Percentiles rank a stretch among this genome's conserved stretches.
Evolutionary conservation across 83 land plant genomes (phyloP).

Genomic region (Diphasiastrum complanatum): DNA sequence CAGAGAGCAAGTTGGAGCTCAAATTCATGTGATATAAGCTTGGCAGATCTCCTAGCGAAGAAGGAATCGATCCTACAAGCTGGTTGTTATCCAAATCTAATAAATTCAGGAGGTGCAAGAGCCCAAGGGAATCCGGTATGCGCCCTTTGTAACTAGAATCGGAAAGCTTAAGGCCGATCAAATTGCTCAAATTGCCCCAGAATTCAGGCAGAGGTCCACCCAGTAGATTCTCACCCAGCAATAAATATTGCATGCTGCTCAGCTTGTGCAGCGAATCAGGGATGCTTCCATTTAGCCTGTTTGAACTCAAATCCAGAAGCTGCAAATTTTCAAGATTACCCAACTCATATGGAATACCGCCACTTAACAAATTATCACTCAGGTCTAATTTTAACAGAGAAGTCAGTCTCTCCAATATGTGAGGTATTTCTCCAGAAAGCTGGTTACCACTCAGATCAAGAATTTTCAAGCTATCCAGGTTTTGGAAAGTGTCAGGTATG

Average conservation of each 20-base stretch:
- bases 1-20: constrained; percentile 46
- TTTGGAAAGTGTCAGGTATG: constrained; percentile 18
- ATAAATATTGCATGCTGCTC: constrained; percentile 31
- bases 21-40: constrained; percentile 34
- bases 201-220: constrained; percentile 58
- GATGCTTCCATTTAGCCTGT: constrained; percentile 39
- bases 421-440: constrained; percentile 34
- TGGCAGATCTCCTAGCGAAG: constrained; percentile 28
- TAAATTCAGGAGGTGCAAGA: constrained; percentile 32
- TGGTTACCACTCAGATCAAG: constrained; percentile 49
- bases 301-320: constrained; percentile 52
- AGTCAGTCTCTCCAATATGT: constrained; percentile 25
- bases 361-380: constrained; percentile 38
- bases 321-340: constrained; percentile 20
- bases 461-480: constrained; percentile 28
- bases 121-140: constrained; percentile 49
- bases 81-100: constrained; percentile 43
- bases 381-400: constrained; percentile 47
- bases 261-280: constrained; percentile 37
- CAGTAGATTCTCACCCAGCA: constrained; percentile 43
- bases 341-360: constrained; percentile 30
- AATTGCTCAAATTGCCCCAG: constrained; percentile 35
- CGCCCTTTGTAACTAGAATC: constrained; percentile 33
- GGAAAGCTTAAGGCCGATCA: constrained; percentile 42
- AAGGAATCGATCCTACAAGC: constrained; percentile 41